Percentiles rank a stretch among this genome's conserved stretches.
phyloP scores from a whole-genome alignment of 2,329 filamentous ascomycete species.

The Fusarium guadeloupense region DNA sequence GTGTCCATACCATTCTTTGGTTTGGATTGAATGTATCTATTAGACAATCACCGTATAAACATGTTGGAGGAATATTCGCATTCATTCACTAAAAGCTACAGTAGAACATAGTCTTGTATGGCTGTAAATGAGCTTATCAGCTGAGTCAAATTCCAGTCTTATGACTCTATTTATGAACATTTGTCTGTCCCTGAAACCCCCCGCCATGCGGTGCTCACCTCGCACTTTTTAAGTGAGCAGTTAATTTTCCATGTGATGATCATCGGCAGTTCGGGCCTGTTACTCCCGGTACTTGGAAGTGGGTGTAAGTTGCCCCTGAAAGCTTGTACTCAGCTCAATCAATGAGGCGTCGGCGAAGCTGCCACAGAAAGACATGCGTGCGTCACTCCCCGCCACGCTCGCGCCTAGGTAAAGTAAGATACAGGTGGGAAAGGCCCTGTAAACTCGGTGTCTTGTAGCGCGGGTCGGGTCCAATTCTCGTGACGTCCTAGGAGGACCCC shows the following conservation, averaged over 20 bases:
- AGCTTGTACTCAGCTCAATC: conserved; percentile 19
- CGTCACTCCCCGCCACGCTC: conserved; percentile 36
- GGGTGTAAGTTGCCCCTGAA: conserved; percentile 8
- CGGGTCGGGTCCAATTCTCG: conserved; percentile 20
- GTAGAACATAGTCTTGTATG: not conserved
- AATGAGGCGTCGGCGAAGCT: conserved; percentile 5
- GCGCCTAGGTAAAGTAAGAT: too few relatives aligned
- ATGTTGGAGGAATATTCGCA: not conserved
- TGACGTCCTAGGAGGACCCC: conserved; percentile 30
- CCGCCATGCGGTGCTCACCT: conserved; percentile 19
- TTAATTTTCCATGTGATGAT: conserved; percentile 34
- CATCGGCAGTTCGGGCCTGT: conserved; percentile 25
- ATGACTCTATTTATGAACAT: conserved; percentile 27
- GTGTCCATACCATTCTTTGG: not conserved
- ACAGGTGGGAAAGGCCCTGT: conserved; percentile 35
- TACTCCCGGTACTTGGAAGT: conserved; percentile 23
- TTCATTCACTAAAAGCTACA: not conserved
- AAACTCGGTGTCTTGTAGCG: conserved; percentile 26
- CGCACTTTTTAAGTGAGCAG: conserved; percentile 9
- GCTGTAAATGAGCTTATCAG: conserved; percentile 2
- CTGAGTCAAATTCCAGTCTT: conserved; percentile 22
- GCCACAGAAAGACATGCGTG: conserved; percentile 27
- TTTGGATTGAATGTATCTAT: conserved; percentile 10
- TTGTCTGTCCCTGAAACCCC: conserved; percentile 29
- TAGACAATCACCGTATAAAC: conserved; percentile 11